Evolutionary conservation across 2,329 filamentous ascomycete species (phyloP).

Genomic region (Microcera coccophila): DNA sequence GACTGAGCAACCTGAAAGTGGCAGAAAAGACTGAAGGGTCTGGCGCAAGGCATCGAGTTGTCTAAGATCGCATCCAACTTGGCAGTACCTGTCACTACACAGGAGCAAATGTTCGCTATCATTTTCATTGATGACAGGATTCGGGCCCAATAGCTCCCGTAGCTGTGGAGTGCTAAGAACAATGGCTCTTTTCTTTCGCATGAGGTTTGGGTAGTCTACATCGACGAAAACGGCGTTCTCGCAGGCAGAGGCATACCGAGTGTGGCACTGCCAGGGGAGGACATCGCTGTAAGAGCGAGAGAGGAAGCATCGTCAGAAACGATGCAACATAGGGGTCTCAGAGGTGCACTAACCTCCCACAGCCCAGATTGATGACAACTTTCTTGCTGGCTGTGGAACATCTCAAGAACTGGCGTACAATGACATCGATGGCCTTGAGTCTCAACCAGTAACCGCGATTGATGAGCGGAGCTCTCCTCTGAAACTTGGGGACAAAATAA

Average conservation of each 20-base stretch:
- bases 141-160: conserved; percentile 30
- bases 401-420: conserved; percentile 70
- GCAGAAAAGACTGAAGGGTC: conserved; percentile 55
- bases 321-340: too few relatives aligned
- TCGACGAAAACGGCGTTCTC: conserved; percentile 68
- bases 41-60: conserved; percentile 59
- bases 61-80: conserved; percentile 76
- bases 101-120: conserved; percentile 51
- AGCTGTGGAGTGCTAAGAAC: conserved; percentile 63
- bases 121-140: conserved; percentile 32
- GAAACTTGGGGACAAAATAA: conserved; percentile 80
- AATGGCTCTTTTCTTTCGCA: conserved; percentile 66
- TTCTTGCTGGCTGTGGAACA: conserved; percentile 53
- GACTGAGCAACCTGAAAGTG: conserved; percentile 57
- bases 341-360: conserved; percentile 77
- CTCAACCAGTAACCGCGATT: conserved; percentile 87
- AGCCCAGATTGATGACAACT: conserved; percentile 79
- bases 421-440: conserved; percentile 74
- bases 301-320: too few relatives aligned
- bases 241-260: conserved; percentile 58
- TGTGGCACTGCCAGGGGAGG: conserved; percentile 77
- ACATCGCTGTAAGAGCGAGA: conserved; percentile 84
- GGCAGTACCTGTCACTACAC: conserved; percentile 67
- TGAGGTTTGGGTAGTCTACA: conserved; percentile 79
- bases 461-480: conserved; percentile 79